Base-by-base conservation (phyloP, 2,329 filamentous ascomycete genomes). In the Fusarium papillatum region DNA sequence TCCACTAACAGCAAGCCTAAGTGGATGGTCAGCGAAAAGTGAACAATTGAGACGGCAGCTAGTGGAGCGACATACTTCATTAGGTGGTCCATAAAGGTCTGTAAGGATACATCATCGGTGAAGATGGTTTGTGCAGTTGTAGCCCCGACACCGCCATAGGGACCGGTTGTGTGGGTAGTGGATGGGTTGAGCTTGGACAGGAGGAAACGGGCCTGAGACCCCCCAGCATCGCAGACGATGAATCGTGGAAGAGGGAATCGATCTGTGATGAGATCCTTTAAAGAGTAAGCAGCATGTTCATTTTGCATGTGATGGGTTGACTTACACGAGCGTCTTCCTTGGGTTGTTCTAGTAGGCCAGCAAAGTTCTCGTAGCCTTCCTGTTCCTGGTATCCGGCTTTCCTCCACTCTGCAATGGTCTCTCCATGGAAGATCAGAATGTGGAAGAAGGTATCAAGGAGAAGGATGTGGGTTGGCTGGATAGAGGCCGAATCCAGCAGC, bases 361-460 rank as follows among this genome's bases (percentile, higher is more conserved):
- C 94, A 86, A 99, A 98, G 85, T 98, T 98, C 85, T 98, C 97
- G 81, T 99, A 99, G 13, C 97, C 97, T 82, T 98, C 96, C 84
- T 98, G 96, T 3, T 98, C 95, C 79, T 99, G 97, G 82, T 99
- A 99, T 1, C 97, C 97, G 22, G 96, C 96, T 85, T 99, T 98
- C 77, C 96, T 93, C 97, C 97, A 99, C 83, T 98, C 95, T 1
- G 97, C 97, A 84, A 98, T 94, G 0, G 96, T 98, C 88, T 99
- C 96, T 74, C 97, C 97, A 81, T 99, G 96, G 91, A 98, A 99
- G 80, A 99, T 99, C 67, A 99, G 91, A 73, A 99, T 99, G 84
- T 99, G 97, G 91, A 99, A 99, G 89, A 99, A 99, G 0, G 97
- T 98, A 81, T 99, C 97, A 67, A 99, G 93, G 14, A 99, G 92